These are phyloP conservation scores for Mimosa pudica DNA, from an alignment of 306 rosid genomes.

Conservation along the genomic window DNA sequence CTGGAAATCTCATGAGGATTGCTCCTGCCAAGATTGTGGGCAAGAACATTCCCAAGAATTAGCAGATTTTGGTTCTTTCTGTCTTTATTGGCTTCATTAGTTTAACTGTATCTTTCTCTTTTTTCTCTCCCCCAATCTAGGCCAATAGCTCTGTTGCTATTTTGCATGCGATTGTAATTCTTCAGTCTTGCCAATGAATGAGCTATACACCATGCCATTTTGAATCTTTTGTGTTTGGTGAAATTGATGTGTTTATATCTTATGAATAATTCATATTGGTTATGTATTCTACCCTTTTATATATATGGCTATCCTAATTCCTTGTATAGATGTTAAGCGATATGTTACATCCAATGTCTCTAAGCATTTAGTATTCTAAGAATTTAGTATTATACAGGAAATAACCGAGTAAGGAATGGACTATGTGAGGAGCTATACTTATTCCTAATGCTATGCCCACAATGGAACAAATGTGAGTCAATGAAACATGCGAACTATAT, in stretches of 20 bases:
- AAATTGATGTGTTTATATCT: not conserved
- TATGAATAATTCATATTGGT: not conserved
- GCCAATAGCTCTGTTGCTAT: not conserved
- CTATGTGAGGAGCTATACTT: too few species aligned
- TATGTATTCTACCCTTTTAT: not conserved
- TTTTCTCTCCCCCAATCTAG: not conserved
- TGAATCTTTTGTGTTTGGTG: not conserved
- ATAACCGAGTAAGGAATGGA: too few species aligned
- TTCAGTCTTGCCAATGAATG: not conserved
- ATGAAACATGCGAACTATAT: too few species aligned
- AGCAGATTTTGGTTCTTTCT: not conserved
- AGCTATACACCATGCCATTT: not conserved
- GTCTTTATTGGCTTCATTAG: not conserved
- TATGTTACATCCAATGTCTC: not conserved
- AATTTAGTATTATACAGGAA: too few species aligned
- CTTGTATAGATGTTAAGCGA: not conserved
- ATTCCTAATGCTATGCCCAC: too few species aligned
- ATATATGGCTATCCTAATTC: not conserved
- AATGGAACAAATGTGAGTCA: too few species aligned
- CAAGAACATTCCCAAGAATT: slow-evolving; percentile 84
- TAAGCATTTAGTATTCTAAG: not conserved
- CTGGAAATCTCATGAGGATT: slow-evolving; percentile 88
- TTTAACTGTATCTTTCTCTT: not conserved
- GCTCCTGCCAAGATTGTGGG: slow-evolving; percentile 98
- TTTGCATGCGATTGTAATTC: not conserved